Base-by-base conservation (phyloP, 768 basidiomycete genomes). In the Kwoniella newhampshirensis region DNA sequence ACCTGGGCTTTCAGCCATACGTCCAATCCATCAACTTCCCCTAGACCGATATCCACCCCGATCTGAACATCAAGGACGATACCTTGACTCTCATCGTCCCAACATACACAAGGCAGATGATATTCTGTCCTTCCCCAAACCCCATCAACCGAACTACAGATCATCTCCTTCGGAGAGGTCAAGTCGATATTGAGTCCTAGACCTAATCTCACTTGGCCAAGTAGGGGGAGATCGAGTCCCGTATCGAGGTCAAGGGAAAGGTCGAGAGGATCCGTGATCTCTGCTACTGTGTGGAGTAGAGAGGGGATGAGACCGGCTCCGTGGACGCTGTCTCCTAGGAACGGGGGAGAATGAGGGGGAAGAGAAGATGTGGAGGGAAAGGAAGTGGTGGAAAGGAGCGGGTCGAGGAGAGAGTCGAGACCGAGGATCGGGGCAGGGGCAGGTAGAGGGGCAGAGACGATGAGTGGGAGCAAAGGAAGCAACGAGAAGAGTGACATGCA, bases 31-130 rank as follows among this genome's bases (percentile, higher is more conserved):
- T 51, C 36, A 1, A 54, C 42, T 30, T 51, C 37, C 12, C 36
- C 56, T 13, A 58, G 39, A 3, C 56, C 56, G 18, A 58, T 37
- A 51, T 58, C 56, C n/a, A 35, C 17, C 23, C 40, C 41, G 4
- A 58, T n/a, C 30, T 58, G 48, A 43, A 48, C 48, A 40, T 49
- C 46, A 21, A 58, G 40, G 9, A 58, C 49, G 28, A 58, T 39
- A 2, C 54, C 54, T 40, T 28, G 48, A 23, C 40, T 42, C 15
- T 35, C 32, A 5, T 43, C 49, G 13, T 26, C 27, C 49, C 49
- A 50, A 30, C 56, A 58, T 1, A 43, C 56, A 46, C 56, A 58
- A 9, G 41, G 42, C 17, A 58, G 21, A 21, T 58, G 35, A 27
- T 58, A 58, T 35, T 40, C 18, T 32, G 32, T 32, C 32, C 13